phyloP scores from a whole-genome alignment of 805 yeast genomes.

The Candida caryicola region DNA sequence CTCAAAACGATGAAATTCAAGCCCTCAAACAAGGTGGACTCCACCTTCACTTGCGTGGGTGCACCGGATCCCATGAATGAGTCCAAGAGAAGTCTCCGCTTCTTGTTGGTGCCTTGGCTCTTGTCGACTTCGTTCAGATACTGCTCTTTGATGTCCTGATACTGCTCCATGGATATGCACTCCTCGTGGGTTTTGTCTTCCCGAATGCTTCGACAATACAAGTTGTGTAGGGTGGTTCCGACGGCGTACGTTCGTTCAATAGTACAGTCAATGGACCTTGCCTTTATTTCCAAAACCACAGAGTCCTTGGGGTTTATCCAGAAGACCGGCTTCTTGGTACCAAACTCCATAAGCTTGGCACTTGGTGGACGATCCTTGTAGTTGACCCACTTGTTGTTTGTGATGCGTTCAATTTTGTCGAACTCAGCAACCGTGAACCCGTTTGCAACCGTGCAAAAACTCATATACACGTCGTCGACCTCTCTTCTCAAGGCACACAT shows the following conservation, averaged over 20 bases:
- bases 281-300: slow-evolving; percentile 78
- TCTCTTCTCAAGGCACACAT: slow-evolving; percentile 66
- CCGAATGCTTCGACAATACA: slow-evolving; percentile 66
- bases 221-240: slow-evolving; percentile 71
- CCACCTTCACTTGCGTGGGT: slow-evolving; percentile 8
- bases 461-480: slow-evolving; percentile 45
- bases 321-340: slow-evolving; percentile 57
- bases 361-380: slow-evolving; percentile 43
- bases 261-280: slow-evolving; percentile 61
- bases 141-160: slow-evolving; percentile 35
- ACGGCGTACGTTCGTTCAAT: slow-evolving; percentile 50
- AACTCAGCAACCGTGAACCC: slow-evolving; percentile 71
- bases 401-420: slow-evolving; percentile 51
- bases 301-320: slow-evolving; percentile 84
- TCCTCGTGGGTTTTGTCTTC: slow-evolving; percentile 63
- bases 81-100: slow-evolving; percentile 17
- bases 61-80: slow-evolving; percentile 11
- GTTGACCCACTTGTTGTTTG: slow-evolving; percentile 61
- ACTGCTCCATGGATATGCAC: slow-evolving; percentile 56
- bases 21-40: slow-evolving; percentile 41
- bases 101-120: slow-evolving; percentile 28
- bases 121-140: slow-evolving; percentile 22
- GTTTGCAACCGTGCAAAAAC: slow-evolving; percentile 80
- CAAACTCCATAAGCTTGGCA: slow-evolving; percentile 46
- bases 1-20: slow-evolving; percentile 52